Evolutionary conservation across 208 protist species (phyloP), one percentile per base, ranked within the genome.

Genomic region (Acanthamoeba culbertsoni): DNA sequence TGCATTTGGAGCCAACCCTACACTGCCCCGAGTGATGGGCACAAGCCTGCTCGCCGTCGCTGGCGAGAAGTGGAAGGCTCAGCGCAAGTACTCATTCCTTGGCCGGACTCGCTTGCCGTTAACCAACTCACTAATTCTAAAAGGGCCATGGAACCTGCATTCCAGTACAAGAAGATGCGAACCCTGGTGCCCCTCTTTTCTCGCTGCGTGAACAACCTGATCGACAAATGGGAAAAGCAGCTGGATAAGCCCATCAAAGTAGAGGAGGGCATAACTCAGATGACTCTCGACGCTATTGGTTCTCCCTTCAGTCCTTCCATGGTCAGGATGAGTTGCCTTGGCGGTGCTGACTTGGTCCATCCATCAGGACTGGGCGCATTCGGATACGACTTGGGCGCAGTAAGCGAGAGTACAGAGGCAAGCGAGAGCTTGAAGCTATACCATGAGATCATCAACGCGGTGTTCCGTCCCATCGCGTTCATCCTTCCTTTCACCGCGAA

Each of bases 241-340:
- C 14, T n/a, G 23, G 45, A 62, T 10, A 10, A 28, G 4, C 79
- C 48, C 1, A 89, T 89, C 55, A 42, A 43, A 18, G 79, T 62
- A 0, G 79, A 89, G 33, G 51, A 89, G 0, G 79, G 55, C 46
- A 1, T 89, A 5, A 65, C 79, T 0, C 18, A 89, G 33, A 6
- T 89, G 23, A 89, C 79, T 1, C 55, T 89, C 33, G 79, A 89
- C 18, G 79, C 79, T 48, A 89, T 89, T 18, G 79, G 79, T 89
- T n/a, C 28, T 42, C 6, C 59, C 16, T 40, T 33, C 3, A 68
- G 6, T 8, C 10, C 55, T 0, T 20, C n/a, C n/a, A 68, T 14
- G 59, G 51, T 23, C 51, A 2, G 20, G 26, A 0, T n/a, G 20
- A 10, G 1, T 57, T 23, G 20, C 20, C 51, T 23, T 57, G 16